Conservation (phyloP, 768 basidiomycete genomes). For the Podaxis rugospora region DNA sequence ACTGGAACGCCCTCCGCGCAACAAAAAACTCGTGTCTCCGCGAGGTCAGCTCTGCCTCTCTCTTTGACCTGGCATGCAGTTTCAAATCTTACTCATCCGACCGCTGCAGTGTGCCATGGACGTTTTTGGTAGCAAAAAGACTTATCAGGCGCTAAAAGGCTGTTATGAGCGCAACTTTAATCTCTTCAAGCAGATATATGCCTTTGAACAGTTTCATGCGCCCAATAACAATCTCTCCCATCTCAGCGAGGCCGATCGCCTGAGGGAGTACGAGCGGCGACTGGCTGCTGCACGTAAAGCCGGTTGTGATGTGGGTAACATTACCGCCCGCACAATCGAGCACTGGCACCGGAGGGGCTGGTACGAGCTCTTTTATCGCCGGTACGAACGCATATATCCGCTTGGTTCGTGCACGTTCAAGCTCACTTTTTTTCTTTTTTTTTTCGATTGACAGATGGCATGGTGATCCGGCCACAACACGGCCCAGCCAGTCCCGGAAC, state of each 20-base stretch:
- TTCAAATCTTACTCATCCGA: slow-evolving; percentile 3
- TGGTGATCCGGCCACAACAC: slow-evolving; percentile 57
- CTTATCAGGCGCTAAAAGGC: slow-evolving; percentile 79
- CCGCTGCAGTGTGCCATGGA: slow-evolving; percentile 57
- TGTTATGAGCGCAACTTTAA: slow-evolving; percentile 86
- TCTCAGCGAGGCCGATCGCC: slow-evolving; percentile 56
- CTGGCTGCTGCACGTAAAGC: slow-evolving; percentile 61
- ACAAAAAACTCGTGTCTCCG: slow-evolving; percentile 82
- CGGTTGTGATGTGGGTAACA: slow-evolving; percentile 68
- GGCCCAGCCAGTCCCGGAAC: slow-evolving; percentile 37
- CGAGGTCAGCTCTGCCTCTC: slow-evolving; percentile 42
- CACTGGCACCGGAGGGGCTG: slow-evolving; percentile 77
- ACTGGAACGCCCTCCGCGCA: slow-evolving; percentile 73
- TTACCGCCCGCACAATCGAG: slow-evolving; percentile 70
- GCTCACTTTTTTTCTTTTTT: not conserved
- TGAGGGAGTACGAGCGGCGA: slow-evolving; percentile 70
- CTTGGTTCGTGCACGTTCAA: not conserved
- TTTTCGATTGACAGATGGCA: slow-evolving; percentile 45
- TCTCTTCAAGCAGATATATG: slow-evolving; percentile 77
- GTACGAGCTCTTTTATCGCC: slow-evolving; percentile 69
- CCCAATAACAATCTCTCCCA: slow-evolving; percentile 29
- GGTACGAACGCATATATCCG: slow-evolving; percentile 34
- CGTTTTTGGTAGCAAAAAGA: slow-evolving; percentile 73
- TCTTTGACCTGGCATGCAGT: not conserved
- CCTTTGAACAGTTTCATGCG: slow-evolving; percentile 53